Conservation (phyloP, 2,329 filamentous ascomycete species). For the Cladosporium sp. region DNA sequence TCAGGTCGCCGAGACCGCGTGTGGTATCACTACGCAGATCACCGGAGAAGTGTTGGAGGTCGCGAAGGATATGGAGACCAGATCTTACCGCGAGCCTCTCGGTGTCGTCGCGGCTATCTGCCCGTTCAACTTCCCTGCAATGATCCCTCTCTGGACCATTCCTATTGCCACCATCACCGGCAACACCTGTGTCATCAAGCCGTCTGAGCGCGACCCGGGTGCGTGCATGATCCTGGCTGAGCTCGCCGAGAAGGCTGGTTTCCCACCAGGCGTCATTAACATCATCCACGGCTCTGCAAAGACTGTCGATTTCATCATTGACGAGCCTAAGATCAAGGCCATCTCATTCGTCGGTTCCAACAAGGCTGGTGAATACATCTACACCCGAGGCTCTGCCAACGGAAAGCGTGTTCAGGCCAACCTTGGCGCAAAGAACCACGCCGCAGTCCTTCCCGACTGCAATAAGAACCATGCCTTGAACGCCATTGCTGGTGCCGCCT, state of each 20-base stretch:
- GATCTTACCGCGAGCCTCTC: constrained; percentile 74
- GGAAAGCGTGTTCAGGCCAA: constrained; percentile 88
- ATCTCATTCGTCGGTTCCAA: constrained; percentile 83
- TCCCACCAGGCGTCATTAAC: constrained; percentile 77
- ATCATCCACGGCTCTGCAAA: constrained; percentile 75
- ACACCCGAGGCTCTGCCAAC: constrained; percentile 69
- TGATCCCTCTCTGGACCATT: constrained; percentile 88
- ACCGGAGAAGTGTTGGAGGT: constrained; percentile 82
- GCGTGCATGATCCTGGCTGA: constrained; percentile 82
- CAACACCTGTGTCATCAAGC: constrained; percentile 81
- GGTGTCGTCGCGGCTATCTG: constrained; percentile 80
- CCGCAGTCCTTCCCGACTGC: constrained; percentile 75
- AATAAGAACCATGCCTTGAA: constrained; percentile 90
- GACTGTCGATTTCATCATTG: constrained; percentile 81
- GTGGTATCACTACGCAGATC: constrained; percentile 73
- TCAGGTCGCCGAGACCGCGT: constrained; percentile 79
- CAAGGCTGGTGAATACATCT: constrained; percentile 87
- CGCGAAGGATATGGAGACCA: constrained; percentile 84
- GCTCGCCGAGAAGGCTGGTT: constrained; percentile 72
- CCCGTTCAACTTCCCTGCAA: constrained; percentile 87
- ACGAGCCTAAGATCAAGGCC: constrained; percentile 80
- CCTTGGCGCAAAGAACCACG: constrained; percentile 84
- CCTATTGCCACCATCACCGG: constrained; percentile 78
- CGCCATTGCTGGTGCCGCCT: constrained; percentile 76
- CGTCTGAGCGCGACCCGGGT: constrained; percentile 78